Conservation (phyloP, 192 early-diverging fungal species). For the Coemansia sp. region DNA sequence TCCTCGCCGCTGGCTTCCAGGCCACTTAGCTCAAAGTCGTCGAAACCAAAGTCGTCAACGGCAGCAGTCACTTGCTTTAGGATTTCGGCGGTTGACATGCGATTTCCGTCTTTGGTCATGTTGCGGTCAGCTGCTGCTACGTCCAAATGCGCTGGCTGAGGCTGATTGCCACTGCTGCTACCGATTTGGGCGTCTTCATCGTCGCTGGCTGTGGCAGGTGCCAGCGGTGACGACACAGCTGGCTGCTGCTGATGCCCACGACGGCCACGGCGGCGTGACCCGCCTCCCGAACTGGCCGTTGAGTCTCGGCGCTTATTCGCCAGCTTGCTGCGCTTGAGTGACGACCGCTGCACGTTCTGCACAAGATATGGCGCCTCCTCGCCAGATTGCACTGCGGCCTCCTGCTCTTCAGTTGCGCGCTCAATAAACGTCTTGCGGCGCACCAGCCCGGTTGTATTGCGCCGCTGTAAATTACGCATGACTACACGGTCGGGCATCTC, state of each 20-base stretch:
- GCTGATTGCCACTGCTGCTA: background rate
- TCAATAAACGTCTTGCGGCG: constrained; percentile 45
- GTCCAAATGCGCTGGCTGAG: background rate
- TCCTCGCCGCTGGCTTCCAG: constrained; percentile 8
- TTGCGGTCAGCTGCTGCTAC: background rate
- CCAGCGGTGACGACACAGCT: constrained; percentile 37
- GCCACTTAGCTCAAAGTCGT: constrained; percentile 39
- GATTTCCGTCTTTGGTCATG: constrained; percentile 11
- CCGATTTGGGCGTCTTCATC: background rate
- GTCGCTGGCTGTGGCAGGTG: constrained; percentile 1
- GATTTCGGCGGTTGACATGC: constrained; percentile 49
- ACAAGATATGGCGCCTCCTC: constrained; percentile 43
- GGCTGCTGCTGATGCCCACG: constrained; percentile 4
- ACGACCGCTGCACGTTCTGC: constrained; percentile 44
- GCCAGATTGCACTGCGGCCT: background rate
- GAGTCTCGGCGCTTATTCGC: constrained; percentile 53
- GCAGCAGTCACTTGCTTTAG: constrained; percentile 47
- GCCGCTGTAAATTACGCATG: constrained; percentile 13
- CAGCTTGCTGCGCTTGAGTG: constrained; percentile 53
- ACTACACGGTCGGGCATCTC: background rate
- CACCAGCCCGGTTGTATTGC: constrained; percentile 44
- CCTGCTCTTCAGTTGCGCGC: constrained; percentile 32
- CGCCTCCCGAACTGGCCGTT: constrained; percentile 22
- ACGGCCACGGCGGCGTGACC: constrained; percentile 11
- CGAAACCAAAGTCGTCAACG: constrained; percentile 44